Evolutionary conservation across 83 land plant genomes (phyloP).

Genomic region (Diphasiastrum complanatum): DNA sequence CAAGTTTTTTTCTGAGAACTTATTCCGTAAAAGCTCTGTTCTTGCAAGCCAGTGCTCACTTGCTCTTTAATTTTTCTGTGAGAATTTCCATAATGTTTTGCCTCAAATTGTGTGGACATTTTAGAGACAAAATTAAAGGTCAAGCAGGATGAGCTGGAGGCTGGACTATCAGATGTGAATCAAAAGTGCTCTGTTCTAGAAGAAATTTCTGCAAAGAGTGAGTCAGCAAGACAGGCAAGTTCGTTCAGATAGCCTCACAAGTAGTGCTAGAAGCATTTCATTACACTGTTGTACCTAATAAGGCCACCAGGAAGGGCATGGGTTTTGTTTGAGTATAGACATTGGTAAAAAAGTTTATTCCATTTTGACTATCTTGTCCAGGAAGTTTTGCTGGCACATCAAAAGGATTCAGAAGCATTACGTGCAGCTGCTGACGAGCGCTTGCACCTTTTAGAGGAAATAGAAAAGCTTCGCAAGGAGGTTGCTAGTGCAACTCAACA

Average conservation of each 20-base stretch:
- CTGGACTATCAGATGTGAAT: background rate
- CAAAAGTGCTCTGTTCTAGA: conserved; percentile 4
- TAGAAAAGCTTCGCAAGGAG: conserved; percentile 12
- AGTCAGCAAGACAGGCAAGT: conserved; percentile 11
- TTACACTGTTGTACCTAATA: background rate
- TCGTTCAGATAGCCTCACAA: too few relatives aligned
- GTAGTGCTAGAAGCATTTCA: too few relatives aligned
- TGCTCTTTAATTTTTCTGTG: too few relatives aligned
- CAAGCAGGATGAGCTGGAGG: conserved; percentile 14
- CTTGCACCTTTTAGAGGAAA: conserved; percentile 5
- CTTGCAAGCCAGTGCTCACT: too few relatives aligned
- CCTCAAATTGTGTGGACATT: background rate
- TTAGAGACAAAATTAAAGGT: conserved; percentile 8
- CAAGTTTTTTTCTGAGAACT: too few relatives aligned
- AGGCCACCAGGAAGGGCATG: background rate
- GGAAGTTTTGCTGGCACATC: conserved; percentile 1
- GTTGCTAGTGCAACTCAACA: conserved; percentile 14
- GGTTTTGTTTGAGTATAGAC: background rate
- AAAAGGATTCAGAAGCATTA: conserved; percentile 13
- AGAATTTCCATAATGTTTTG: too few relatives aligned
- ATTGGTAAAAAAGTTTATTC: background rate
- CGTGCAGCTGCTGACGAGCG: conserved; percentile 8
- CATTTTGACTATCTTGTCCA: background rate
- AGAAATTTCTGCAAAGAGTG: conserved; percentile 3
- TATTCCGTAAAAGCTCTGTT: too few relatives aligned